Percentiles rank a stretch among this genome's conserved stretches.
These are phyloP conservation scores for Arachis monticola DNA, from an alignment of 331 rosid genomes.

Conservation along the genomic window DNA sequence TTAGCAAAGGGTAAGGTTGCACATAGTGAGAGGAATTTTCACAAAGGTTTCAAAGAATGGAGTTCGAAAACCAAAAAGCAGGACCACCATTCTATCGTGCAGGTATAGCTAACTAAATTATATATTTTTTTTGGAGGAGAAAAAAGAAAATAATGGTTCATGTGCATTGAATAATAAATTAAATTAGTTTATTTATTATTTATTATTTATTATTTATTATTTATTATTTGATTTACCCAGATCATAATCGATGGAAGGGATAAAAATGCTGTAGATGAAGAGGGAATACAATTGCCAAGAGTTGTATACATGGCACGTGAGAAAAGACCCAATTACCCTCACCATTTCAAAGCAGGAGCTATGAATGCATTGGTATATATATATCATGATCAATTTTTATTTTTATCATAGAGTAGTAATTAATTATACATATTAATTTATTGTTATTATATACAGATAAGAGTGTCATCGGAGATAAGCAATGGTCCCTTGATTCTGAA, in stretches of 20 bases:
- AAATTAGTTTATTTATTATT: too few relatives aligned
- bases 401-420: neutral
- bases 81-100: slow-evolving; percentile 67
- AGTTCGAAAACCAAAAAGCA: slow-evolving; percentile 53
- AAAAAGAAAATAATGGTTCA: neutral
- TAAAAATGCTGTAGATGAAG: slow-evolving; percentile 44
- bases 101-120: slow-evolving; percentile 38
- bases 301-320: slow-evolving; percentile 70
- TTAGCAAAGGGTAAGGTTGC: slow-evolving; percentile 52
- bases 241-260: slow-evolving; percentile 66
- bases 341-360: slow-evolving; percentile 87
- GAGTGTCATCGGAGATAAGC: slow-evolving; percentile 73
- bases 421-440: neutral
- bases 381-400: neutral
- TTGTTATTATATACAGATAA: slow-evolving; percentile 47
- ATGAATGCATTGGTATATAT: slow-evolving; percentile 65
- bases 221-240: slow-evolving; percentile 33
- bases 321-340: slow-evolving; percentile 63
- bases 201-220: too few relatives aligned
- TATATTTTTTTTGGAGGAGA: too few relatives aligned
- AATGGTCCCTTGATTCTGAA: slow-evolving; percentile 66
- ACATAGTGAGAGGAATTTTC: slow-evolving; percentile 38
- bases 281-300: slow-evolving; percentile 57
- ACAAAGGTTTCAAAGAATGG: slow-evolving; percentile 70
- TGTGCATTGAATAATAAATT: too few relatives aligned